phyloP scores from a whole-genome alignment of 2,329 filamentous ascomycete species.

The Thelonectria olida region DNA sequence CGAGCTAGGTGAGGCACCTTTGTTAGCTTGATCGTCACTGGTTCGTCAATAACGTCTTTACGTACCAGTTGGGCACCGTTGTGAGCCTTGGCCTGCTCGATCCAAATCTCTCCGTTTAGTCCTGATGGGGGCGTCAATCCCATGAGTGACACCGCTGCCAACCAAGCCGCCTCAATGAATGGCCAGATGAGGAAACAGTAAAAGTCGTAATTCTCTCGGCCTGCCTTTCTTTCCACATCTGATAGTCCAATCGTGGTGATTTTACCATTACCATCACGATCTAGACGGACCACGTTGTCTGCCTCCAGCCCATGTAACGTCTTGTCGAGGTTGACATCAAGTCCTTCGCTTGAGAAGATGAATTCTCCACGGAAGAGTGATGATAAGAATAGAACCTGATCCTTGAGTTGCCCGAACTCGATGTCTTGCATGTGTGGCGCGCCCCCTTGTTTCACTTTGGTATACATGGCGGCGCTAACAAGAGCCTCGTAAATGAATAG shows the following conservation, averaged over 20 bases:
- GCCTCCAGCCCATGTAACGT: slow-evolving; percentile 81
- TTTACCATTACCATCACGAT: slow-evolving; percentile 62
- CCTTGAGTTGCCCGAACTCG: slow-evolving; percentile 74
- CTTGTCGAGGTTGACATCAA: slow-evolving; percentile 81
- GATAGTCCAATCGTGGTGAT: slow-evolving; percentile 79
- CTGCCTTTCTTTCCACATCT: slow-evolving; percentile 77
- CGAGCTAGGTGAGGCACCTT: slow-evolving; percentile 64
- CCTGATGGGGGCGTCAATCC: slow-evolving; percentile 79
- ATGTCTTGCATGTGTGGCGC: slow-evolving; percentile 84
- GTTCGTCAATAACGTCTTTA: background rate
- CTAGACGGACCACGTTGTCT: slow-evolving; percentile 79
- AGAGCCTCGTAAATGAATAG: slow-evolving; percentile 94
- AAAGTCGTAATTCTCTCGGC: slow-evolving; percentile 96
- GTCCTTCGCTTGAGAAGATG: slow-evolving; percentile 90
- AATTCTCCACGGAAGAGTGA: slow-evolving; percentile 96
- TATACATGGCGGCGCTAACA: slow-evolving; percentile 91
- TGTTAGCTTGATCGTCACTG: slow-evolving; percentile 15
- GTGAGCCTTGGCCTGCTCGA: slow-evolving; percentile 81
- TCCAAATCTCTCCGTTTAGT: slow-evolving; percentile 74
- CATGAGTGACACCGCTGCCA: slow-evolving; percentile 87
- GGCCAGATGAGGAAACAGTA: slow-evolving; percentile 99
- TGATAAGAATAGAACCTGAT: slow-evolving; percentile 89
- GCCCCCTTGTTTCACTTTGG: slow-evolving; percentile 88
- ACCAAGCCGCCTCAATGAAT: slow-evolving; percentile 94
- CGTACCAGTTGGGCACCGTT: slow-evolving; percentile 81